Evolutionary conservation across 495 filamentous ascomycete species (phyloP), one percentile per base, ranked within the genome.

Genomic region (Tirmania nivea): DNA sequence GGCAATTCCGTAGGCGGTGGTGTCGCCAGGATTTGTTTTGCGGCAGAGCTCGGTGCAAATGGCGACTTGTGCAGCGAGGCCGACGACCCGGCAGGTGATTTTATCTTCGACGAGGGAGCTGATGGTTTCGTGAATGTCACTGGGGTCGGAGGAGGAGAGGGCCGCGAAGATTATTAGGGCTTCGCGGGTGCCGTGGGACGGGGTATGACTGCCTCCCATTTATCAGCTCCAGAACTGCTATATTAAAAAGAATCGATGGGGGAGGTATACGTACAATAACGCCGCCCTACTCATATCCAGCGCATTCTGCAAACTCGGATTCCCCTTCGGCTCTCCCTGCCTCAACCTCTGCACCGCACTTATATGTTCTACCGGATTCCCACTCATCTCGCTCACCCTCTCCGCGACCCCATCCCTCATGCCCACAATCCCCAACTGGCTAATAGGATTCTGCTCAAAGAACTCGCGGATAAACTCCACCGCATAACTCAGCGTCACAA

Each of bases 391-490:
- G 63, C 80, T 87, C 51, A 97, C 76, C 36, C 84, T 71, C 9
- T 90, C 67, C 8, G 87, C 88, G 14, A 96, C 70, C 12, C 90
- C 90, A 67, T 96, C 92, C 47, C 81, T 78, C 78, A 94, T 88
- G 49, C 83, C 89, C 42, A 97, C 69, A 20, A 96, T 78, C 12
- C 82, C 86, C 37, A 97, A 73, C 63, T 97, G 92, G 34, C 85
- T 90, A 65, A 97, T 96, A n/a, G 90, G 90, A 56, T 97, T 97
- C 66, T 97, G 90, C 66, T 95, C 89, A 65, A 96, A 97, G 68
- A 86, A 97, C 59, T 95, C 92, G 48, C 79, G 75, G 37, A 95
- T 81, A 65, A 94, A 96, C 55, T 84, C 81, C 56, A 81, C 75
- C 48, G 87, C 83, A 69, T 88, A 92, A 59, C 79, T 79, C 55